Conservation (phyloP, 345 rosid genomes). For the Anastatica hierochuntica region DNA sequence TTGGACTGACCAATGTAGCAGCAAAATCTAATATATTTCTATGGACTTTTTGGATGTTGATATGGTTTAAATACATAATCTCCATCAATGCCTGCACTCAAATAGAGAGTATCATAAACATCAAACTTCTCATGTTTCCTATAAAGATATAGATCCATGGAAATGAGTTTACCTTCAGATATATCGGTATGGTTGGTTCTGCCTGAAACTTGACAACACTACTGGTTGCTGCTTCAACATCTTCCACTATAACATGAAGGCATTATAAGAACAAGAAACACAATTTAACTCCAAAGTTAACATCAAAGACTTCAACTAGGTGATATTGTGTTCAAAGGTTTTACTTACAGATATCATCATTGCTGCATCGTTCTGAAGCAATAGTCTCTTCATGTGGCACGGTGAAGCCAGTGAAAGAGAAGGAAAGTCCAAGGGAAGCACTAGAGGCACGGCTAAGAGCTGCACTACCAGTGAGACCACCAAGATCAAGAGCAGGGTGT, state of each 20-base stretch:
- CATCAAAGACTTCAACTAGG: background rate
- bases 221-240: conserved; percentile 49
- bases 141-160: background rate
- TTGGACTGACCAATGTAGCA: conserved; percentile 42
- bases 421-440: conserved; percentile 82
- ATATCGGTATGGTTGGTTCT: conserved; percentile 80
- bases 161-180: conserved; percentile 62
- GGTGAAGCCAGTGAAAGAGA: conserved; percentile 85
- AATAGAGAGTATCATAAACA: conserved; percentile 25
- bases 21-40: conserved; percentile 30
- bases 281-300: too few relatives aligned
- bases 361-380: conserved; percentile 62
- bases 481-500: conserved; percentile 54
- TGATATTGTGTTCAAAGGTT: background rate
- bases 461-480: conserved; percentile 57
- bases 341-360: conserved; percentile 61
- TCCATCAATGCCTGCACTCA: conserved; percentile 56
- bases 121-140: conserved; percentile 23
- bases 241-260: conserved; percentile 61
- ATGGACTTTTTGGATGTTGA: conserved; percentile 33
- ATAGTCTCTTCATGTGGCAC: conserved; percentile 59
- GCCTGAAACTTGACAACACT: conserved; percentile 47
- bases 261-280: background rate
- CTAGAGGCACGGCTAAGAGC: conserved; percentile 93
- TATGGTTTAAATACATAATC: conserved; percentile 27